Evolutionary conservation across 371 early-diverging fungal species (phyloP).

Genomic region (Mucor irregularis): DNA sequence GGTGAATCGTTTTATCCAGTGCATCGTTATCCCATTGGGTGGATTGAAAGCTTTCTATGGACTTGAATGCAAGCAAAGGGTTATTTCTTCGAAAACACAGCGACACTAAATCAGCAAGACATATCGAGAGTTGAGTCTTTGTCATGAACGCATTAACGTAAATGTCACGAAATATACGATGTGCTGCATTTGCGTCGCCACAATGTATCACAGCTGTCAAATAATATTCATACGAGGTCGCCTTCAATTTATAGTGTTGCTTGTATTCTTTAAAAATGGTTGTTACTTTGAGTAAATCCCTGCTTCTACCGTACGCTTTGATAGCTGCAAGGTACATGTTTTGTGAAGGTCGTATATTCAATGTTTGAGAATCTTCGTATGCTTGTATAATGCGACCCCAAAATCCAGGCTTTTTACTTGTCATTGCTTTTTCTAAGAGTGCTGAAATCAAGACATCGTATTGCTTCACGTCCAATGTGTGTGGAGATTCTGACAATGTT

Average conservation of each 20-base stretch:
- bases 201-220: conserved; percentile 25
- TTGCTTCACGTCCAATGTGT: background rate
- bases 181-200: conserved; percentile 9
- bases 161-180: conserved; percentile 1
- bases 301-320: conserved; percentile 26
- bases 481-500: background rate
- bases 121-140: conserved; percentile 1
- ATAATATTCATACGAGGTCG: conserved; percentile 8
- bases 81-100: too few species aligned
- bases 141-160: background rate
- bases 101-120: conserved; percentile 15
- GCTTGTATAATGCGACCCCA: conserved; percentile 24
- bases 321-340: conserved; percentile 24
- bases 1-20: too few species aligned
- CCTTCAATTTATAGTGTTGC: background rate
- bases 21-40: too few species aligned
- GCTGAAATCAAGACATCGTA: background rate
- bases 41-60: too few species aligned
- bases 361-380: conserved; percentile 17
- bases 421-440: background rate
- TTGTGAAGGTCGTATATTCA: conserved; percentile 9
- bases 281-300: conserved; percentile 11
- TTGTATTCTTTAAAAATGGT: conserved; percentile 17
- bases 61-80: too few species aligned
- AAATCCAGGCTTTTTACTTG: conserved; percentile 19